Percentiles rank a stretch among this genome's conserved stretches.
Conservation (phyloP, 805 yeast genomes). For the Teunomyces pallodes region DNA sequence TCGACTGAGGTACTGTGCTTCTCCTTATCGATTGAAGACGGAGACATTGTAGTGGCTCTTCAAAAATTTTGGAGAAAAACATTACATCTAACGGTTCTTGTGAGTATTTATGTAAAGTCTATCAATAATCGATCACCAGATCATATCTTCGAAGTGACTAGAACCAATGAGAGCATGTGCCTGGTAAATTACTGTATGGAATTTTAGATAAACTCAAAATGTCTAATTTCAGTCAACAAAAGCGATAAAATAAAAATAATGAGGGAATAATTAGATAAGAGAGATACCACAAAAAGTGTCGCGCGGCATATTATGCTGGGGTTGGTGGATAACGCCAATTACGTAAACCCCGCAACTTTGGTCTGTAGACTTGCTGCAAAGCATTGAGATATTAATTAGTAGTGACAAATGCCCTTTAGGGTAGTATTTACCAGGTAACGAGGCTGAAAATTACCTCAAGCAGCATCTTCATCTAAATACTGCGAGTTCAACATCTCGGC, state of each 20-base stretch:
- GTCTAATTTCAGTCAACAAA: not conserved
- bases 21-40: not conserved
- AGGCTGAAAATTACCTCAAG: not conserved
- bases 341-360: no score
- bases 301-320: no score
- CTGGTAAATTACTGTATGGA: not conserved
- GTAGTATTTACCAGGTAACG: not conserved
- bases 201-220: not conserved
- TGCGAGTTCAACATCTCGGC: conserved; percentile 21
- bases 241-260: not conserved
- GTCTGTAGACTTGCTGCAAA: no score
- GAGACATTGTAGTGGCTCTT: not conserved
- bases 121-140: not conserved
- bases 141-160: not conserved
- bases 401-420: not conserved
- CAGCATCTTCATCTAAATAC: not conserved
- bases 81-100: not conserved
- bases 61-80: not conserved
- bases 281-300: not conserved
- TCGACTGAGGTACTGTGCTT: not conserved
- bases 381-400: no score
- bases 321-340: no score
- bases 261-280: not conserved
- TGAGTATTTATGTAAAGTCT: not conserved
- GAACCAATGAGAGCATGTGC: not conserved